A percentile compares a stretch with the other conserved stretches of the same genome.
Conservation (phyloP, 2,329 filamentous ascomycete species). For the Dryadomyces quercivorus region DNA sequence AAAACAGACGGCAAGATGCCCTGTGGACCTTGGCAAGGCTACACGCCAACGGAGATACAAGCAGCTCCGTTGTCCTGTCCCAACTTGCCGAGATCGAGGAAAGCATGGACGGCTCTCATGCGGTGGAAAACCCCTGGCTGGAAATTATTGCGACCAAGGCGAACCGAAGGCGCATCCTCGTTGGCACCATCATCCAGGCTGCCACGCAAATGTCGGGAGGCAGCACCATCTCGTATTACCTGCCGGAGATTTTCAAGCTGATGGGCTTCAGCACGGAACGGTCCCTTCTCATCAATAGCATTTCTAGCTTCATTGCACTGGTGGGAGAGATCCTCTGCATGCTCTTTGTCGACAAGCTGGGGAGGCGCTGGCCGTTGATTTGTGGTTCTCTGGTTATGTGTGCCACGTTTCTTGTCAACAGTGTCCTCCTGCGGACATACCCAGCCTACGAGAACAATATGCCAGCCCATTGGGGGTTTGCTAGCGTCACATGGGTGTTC, state of each 20-base stretch:
- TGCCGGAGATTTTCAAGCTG: conserved; percentile 43
- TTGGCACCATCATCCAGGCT: conserved; percentile 39
- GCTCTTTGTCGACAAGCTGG: conserved; percentile 14
- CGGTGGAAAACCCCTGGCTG: not conserved
- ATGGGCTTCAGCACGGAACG: conserved; percentile 39
- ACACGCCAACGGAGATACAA: conserved; percentile 15
- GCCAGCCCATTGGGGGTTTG: conserved; percentile 17
- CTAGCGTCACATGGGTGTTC: conserved; percentile 4
- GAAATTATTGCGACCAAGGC: not conserved
- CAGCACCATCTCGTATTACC: conserved; percentile 54
- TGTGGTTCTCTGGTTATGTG: conserved; percentile 13
- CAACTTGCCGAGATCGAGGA: conserved; percentile 1
- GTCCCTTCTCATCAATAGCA: conserved; percentile 49
- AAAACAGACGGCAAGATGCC: conserved; percentile 26
- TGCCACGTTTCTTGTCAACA: conserved; percentile 4
- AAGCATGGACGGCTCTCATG: not conserved
- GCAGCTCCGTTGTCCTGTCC: conserved; percentile 2
- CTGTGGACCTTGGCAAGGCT: conserved; percentile 22
- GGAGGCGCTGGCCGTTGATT: conserved; percentile 13
- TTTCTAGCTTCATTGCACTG: conserved; percentile 20
- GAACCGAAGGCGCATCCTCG: conserved; percentile 31
- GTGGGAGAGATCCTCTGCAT: conserved; percentile 9
- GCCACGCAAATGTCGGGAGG: conserved; percentile 35
- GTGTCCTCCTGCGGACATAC: conserved; percentile 17
- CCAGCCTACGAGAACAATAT: conserved; percentile 10